Evolutionary conservation across 805 yeast species (phyloP).

Genomic region (Cyberlindnera sargentensis): DNA sequence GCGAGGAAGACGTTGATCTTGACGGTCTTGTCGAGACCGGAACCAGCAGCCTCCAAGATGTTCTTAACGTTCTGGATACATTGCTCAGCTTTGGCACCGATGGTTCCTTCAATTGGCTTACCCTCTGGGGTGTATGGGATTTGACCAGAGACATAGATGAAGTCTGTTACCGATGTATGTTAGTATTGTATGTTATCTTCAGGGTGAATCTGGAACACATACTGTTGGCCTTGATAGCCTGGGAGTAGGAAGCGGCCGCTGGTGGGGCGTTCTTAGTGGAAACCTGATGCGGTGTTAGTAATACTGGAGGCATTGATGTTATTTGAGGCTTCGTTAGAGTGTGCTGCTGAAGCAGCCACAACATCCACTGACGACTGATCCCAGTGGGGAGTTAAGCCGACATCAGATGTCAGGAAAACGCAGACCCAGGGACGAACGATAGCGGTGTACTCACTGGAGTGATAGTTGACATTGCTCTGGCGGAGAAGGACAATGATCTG

Average conservation of each 20-base stretch:
- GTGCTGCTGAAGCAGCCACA: too few species aligned
- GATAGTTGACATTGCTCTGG: constrained; percentile 27
- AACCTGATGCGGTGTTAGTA: constrained; percentile 30
- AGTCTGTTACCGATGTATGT: constrained; percentile 33
- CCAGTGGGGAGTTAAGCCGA: too few species aligned
- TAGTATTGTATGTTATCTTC: neutral
- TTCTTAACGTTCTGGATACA: constrained; percentile 59
- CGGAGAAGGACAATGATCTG: constrained; percentile 15
- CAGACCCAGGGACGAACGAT: neutral
- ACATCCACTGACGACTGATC: too few species aligned
- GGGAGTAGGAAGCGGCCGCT: constrained; percentile 95
- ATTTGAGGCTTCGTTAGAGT: too few species aligned
- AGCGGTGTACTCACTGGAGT: constrained; percentile 27
- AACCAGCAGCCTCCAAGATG: constrained; percentile 79
- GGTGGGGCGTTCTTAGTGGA: constrained; percentile 81
- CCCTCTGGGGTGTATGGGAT: constrained; percentile 83
- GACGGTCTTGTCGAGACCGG: constrained; percentile 75
- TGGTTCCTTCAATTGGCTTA: constrained; percentile 69
- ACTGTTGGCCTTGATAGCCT: constrained; percentile 84
- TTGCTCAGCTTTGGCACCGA: constrained; percentile 74
- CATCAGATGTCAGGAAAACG: neutral
- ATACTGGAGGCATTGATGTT: neutral
- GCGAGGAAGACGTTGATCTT: constrained; percentile 86
- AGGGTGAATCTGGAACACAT: constrained; percentile 3
- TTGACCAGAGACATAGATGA: constrained; percentile 91